A percentile compares a stretch with the other conserved stretches of the same genome.
These are phyloP conservation scores for Pneumocystis wakefieldiae DNA, from an alignment of 1,139 yeast species.

Conservation along the genomic window DNA sequence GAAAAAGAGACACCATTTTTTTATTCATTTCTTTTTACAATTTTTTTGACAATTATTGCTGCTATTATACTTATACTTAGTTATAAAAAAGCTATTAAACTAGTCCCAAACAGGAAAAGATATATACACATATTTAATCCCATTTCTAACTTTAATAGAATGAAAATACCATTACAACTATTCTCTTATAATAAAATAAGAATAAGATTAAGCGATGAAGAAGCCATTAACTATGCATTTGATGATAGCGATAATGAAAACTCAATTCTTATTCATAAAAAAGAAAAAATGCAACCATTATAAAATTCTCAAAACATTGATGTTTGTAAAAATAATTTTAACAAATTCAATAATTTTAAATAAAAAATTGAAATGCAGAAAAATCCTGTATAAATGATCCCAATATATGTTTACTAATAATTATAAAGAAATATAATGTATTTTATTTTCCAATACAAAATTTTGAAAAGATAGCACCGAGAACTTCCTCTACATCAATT, in stretches of 20 bases:
- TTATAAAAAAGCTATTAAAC: neutral
- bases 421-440: neutral
- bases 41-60: neutral
- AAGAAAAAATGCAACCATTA: neutral
- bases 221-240: neutral
- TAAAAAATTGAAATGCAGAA: neutral
- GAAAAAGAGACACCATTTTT: neutral
- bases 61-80: neutral
- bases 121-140: neutral
- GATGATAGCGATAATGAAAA: neutral
- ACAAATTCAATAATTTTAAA: neutral
- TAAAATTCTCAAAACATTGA: neutral
- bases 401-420: neutral
- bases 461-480: constrained; percentile 79
- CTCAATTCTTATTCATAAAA: neutral
- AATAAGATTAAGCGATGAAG: neutral
- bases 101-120: neutral
- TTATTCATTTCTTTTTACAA: neutral
- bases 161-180: neutral
- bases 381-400: neutral
- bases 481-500: constrained; percentile 75
- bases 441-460: constrained; percentile 81
- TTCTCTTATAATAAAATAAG: neutral
- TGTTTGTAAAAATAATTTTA: neutral
- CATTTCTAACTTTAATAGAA: neutral